Conservation (phyloP, 1,139 yeast species). For the Hansenula lynferdii region DNA sequence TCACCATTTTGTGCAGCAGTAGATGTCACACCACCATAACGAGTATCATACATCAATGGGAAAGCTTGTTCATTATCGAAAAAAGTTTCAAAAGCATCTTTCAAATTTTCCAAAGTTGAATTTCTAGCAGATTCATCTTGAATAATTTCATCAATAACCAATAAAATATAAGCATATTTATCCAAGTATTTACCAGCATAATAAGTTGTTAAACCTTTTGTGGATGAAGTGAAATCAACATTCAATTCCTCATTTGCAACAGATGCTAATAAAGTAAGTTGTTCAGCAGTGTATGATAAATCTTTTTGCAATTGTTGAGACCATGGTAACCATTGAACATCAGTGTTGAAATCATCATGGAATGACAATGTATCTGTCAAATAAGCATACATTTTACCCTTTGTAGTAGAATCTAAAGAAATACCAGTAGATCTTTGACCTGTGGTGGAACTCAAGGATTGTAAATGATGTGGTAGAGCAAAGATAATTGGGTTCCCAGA, state of each 20-base stretch:
- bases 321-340: slow-evolving; percentile 63
- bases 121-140: slow-evolving; percentile 46
- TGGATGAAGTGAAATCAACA: slow-evolving; percentile 50
- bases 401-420: slow-evolving; percentile 51
- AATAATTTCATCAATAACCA: slow-evolving; percentile 58
- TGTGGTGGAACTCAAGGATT: slow-evolving; percentile 39
- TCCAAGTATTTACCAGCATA: slow-evolving; percentile 66
- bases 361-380: slow-evolving; percentile 40
- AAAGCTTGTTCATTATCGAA: slow-evolving; percentile 45
- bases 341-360: slow-evolving; percentile 43
- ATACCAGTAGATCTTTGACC: slow-evolving; percentile 41
- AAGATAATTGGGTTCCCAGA: slow-evolving; percentile 52
- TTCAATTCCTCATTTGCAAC: slow-evolving; percentile 54
- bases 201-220: slow-evolving; percentile 49
- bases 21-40: slow-evolving; percentile 64
- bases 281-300: slow-evolving; percentile 44
- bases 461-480: slow-evolving; percentile 70
- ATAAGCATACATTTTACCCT: slow-evolving; percentile 63
- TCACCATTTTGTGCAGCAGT: slow-evolving; percentile 51
- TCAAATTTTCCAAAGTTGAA: slow-evolving; percentile 42
- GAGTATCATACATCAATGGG: slow-evolving; percentile 68
- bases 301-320: slow-evolving; percentile 27
- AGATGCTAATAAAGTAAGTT: slow-evolving; percentile 44
- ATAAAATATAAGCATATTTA: slow-evolving; percentile 67
- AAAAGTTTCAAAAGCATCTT: slow-evolving; percentile 49